Base-by-base conservation (phyloP, 306 rosid species). In the Trifolium dubium region DNA sequence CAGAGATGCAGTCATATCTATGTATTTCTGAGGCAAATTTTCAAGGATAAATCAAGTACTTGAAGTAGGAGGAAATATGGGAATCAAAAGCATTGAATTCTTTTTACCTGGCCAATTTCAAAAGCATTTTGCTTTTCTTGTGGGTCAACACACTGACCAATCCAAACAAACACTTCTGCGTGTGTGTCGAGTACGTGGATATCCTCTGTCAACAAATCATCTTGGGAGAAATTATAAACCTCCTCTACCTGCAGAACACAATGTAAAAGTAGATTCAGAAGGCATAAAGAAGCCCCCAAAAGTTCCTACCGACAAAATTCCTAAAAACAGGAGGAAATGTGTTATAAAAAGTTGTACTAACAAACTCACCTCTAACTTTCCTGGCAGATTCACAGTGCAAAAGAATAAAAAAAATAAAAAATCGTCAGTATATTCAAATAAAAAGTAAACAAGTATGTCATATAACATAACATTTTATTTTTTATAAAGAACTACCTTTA, bases 91-190 rank as follows among this genome's bases (percentile, higher is more conserved):
- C 65, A 79, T 75, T 18, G 53, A 54, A 35, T 71, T 58, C 41
- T 76, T 58, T 50, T 60, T 83, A 94, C 98, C 95, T 89, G 92
- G 80, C 91, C 98, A 83, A 87, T 80, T 78, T 91, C 98, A 68
- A 85, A 87, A 80, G 86, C 88, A 82, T 70, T 85, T 83, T 87
- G 94, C 86, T 87, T 91, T 81, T 91, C 98, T 80, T 86, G 91
- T 8, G 88, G 74, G 72, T 87, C 93, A 19, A 87, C 95, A 54
- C 86, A 91, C 46, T 89, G 91, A 65, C 97, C 98, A 77, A 94
- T 85, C 98, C 98, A 94, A 73, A 94, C 77, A 86, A 91, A 89
- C 78, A 94, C 96, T 86, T 91, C 98, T 65, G 89, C 98, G 74
- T 87, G 98, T 4, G 98, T 89, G 77, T 91, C 96, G 30, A 94